Evolutionary conservation across 2,329 filamentous ascomycete species (phyloP).

Genomic region (Trichoderma asperellum): DNA sequence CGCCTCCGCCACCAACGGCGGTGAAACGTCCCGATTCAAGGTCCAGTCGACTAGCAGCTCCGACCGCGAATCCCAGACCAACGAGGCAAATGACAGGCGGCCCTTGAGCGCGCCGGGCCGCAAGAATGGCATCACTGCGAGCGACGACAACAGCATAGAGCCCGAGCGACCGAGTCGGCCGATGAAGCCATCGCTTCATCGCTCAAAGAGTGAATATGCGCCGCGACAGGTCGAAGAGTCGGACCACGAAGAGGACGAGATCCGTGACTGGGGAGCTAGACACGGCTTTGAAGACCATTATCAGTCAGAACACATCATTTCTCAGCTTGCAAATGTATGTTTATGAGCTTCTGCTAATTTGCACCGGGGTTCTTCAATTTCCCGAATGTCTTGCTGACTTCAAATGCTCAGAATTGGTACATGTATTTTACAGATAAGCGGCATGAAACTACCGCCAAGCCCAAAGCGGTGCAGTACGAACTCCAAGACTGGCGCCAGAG

Average conservation of each 20-base stretch:
- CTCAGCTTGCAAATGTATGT: slow-evolving; percentile 78
- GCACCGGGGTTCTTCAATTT: neutral
- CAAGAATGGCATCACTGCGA: slow-evolving; percentile 41
- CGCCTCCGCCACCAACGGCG: slow-evolving; percentile 39
- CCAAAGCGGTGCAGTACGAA: slow-evolving; percentile 67
- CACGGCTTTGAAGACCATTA: slow-evolving; percentile 95
- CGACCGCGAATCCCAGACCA: slow-evolving; percentile 37
- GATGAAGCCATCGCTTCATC: slow-evolving; percentile 55
- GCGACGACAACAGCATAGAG: slow-evolving; percentile 43
- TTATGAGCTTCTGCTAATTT: slow-evolving; percentile 5
- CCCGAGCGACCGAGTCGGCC: slow-evolving; percentile 46
- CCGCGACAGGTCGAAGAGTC: slow-evolving; percentile 48
- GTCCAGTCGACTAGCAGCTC: slow-evolving; percentile 38
- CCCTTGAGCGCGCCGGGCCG: slow-evolving; percentile 53
- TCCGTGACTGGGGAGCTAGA: slow-evolving; percentile 62
- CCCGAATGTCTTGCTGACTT: slow-evolving; percentile 23
- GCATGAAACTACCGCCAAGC: slow-evolving; percentile 90
- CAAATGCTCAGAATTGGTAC: slow-evolving; percentile 77
- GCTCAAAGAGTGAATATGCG: slow-evolving; percentile 62
- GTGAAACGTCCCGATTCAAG: slow-evolving; percentile 39
- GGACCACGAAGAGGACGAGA: slow-evolving; percentile 51
- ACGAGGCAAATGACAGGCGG: slow-evolving; percentile 43
- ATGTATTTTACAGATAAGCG: slow-evolving; percentile 99
- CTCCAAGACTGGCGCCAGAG: slow-evolving; percentile 97
- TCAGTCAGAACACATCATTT: slow-evolving; percentile 86